phyloP scores from a whole-genome alignment of 345 rosid genomes.

The Excoecaria agallocha region DNA sequence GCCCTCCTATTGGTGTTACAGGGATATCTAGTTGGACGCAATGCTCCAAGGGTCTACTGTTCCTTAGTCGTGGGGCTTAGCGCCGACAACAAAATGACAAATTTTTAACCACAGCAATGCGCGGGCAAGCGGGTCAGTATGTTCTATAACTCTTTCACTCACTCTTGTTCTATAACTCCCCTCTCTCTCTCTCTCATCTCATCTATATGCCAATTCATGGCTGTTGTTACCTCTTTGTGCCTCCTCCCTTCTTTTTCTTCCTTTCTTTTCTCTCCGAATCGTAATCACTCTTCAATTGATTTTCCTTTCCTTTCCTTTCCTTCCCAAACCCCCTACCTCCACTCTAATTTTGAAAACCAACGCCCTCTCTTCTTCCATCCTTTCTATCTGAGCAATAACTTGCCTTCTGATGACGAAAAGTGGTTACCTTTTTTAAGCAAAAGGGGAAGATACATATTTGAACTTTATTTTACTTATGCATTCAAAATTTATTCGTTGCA shows the following conservation, averaged over 20 bases:
- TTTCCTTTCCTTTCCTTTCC: no score
- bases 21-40: no score
- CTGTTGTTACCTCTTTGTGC: slow-evolving; percentile 18
- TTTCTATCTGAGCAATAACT: slow-evolving; percentile 36
- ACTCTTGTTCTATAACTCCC: not conserved
- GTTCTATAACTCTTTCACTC: not conserved
- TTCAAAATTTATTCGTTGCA: not conserved
- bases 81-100: no score
- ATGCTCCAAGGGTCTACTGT: no score
- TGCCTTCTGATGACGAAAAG: slow-evolving; percentile 55
- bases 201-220: slow-evolving; percentile 5
- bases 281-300: no score
- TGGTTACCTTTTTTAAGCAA: slow-evolving; percentile 36
- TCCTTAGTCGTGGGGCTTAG: no score
- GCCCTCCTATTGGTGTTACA: no score
- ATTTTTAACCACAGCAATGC: no score
- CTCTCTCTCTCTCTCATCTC: not conserved
- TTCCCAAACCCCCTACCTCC: slow-evolving; percentile 11
- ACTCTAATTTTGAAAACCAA: no score
- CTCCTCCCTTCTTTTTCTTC: not conserved
- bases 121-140: no score
- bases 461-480: no score
- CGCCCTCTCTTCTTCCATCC: slow-evolving; percentile 24
- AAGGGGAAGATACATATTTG: not conserved
- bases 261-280: slow-evolving; percentile 11